Evolutionary conservation across 495 filamentous ascomycete species (phyloP).

Genomic region (Echria macrotheca): DNA sequence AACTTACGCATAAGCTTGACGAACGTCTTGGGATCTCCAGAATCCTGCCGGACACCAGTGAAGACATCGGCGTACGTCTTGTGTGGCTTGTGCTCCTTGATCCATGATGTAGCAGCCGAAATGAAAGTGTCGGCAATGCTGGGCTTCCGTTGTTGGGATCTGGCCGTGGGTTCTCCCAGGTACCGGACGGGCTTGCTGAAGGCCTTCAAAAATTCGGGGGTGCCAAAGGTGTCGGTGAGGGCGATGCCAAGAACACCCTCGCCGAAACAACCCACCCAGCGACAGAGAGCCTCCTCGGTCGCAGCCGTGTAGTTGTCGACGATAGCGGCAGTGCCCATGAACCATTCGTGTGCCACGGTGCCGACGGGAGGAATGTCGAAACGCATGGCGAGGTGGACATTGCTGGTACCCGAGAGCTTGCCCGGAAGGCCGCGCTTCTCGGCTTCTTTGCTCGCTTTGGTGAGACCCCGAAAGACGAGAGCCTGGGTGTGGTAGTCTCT

Average conservation of each 20-base stretch:
- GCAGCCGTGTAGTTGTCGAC: conserved; percentile 77
- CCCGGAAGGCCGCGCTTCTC: conserved; percentile 58
- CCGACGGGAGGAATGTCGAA: conserved; percentile 77
- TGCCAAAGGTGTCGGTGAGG: conserved; percentile 96
- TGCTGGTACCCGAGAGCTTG: conserved; percentile 81
- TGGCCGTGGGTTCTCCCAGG: conserved; percentile 19
- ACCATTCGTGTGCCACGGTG: conserved; percentile 98
- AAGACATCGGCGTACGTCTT: conserved; percentile 80
- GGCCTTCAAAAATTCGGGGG: conserved; percentile 77
- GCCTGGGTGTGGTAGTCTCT: conserved; percentile 94
- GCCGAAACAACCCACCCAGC: conserved; percentile 90
- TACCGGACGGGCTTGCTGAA: conserved; percentile 60
- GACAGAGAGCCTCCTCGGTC: conserved; percentile 72
- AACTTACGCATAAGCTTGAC: conserved; percentile 80
- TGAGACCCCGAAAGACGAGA: conserved; percentile 77
- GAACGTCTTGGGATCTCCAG: conserved; percentile 79
- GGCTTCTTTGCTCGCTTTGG: conserved; percentile 63
- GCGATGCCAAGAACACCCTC: conserved; percentile 88
- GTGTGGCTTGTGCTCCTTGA: conserved; percentile 13
- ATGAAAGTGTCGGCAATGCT: conserved; percentile 32
- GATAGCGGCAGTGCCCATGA: conserved; percentile 95
- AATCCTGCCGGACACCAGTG: conserved; percentile 87
- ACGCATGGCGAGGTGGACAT: conserved; percentile 95
- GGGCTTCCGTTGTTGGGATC: conserved; percentile 15
- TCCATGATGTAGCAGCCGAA: conserved; percentile 13